phyloP scores from a whole-genome alignment of 1,139 yeast genomes.

The Suzukiozyma palmioleophila region DNA sequence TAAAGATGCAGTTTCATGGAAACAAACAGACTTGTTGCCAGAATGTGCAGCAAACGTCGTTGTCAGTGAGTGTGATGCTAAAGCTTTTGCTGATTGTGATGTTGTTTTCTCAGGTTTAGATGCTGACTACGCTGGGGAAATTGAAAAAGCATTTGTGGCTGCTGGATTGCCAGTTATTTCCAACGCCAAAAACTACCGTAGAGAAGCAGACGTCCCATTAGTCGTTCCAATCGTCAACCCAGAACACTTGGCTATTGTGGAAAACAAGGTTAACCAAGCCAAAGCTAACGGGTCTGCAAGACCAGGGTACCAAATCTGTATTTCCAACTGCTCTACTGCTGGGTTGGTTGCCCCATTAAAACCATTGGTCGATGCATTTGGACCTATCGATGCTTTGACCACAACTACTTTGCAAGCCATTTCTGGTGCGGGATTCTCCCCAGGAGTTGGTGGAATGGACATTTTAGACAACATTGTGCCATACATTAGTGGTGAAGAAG shows the following conservation, averaged over 20 bases:
- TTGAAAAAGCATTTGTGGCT: slow-evolving; percentile 79
- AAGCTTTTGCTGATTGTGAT: slow-evolving; percentile 81
- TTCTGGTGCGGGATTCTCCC: slow-evolving; percentile 98
- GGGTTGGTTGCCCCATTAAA: slow-evolving; percentile 95
- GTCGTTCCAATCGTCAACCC: slow-evolving; percentile 94
- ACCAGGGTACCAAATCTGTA: slow-evolving; percentile 87
- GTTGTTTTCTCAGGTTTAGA: slow-evolving; percentile 94
- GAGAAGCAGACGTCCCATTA: slow-evolving; percentile 82
- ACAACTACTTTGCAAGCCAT: slow-evolving; percentile 95
- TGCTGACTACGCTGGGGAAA: slow-evolving; percentile 88
- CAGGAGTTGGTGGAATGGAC: slow-evolving; percentile 96
- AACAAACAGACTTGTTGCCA: slow-evolving; percentile 84
- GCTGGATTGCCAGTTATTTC: slow-evolving; percentile 83
- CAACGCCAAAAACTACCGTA: slow-evolving; percentile 94
- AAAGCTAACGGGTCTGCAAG: slow-evolving; percentile 48
- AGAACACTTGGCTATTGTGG: slow-evolving; percentile 81
- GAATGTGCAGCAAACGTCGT: slow-evolving; percentile 53
- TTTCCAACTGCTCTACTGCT: slow-evolving; percentile 97
- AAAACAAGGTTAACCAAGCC: slow-evolving; percentile 52
- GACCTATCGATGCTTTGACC: slow-evolving; percentile 82
- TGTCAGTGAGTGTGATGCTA: slow-evolving; percentile 76
- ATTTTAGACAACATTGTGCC: slow-evolving; percentile 93
- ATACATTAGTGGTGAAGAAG: slow-evolving; percentile 94
- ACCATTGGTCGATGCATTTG: slow-evolving; percentile 83
- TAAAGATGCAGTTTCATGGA: slow-evolving; percentile 88